These are phyloP conservation scores for Psilocybe cubensis DNA, from an alignment of 768 basidiomycete genomes.

Conservation along the genomic window DNA sequence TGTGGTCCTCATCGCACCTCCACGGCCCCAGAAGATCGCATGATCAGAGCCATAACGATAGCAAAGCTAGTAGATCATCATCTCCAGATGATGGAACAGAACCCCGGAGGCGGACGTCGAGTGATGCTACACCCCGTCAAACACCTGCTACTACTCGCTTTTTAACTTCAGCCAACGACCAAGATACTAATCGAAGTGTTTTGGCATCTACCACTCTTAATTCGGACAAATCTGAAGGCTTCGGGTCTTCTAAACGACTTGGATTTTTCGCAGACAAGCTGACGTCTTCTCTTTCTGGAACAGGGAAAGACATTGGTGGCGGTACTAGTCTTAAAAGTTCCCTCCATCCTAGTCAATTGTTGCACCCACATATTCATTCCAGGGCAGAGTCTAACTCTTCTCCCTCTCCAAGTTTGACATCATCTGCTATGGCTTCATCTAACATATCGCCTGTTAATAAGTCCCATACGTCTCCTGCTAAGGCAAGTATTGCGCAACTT, in stretches of 20 bases:
- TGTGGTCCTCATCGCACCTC: constrained; percentile 35
- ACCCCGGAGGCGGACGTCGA: constrained; percentile 45
- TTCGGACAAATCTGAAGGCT: constrained; percentile 29
- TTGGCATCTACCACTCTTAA: constrained; percentile 22
- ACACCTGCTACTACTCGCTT: constrained; percentile 43
- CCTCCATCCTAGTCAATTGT: constrained; percentile 35
- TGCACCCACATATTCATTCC: constrained; percentile 43
- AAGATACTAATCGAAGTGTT: constrained; percentile 35
- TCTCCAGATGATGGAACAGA: constrained; percentile 38
- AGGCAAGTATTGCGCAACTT: constrained; percentile 31
- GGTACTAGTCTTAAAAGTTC: constrained; percentile 29
- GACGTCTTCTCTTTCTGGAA: constrained; percentile 39
- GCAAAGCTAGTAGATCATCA: constrained; percentile 33
- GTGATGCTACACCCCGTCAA: constrained; percentile 54
- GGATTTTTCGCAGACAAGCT: constrained; percentile 49
- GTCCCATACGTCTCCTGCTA: constrained; percentile 55
- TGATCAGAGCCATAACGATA: constrained; percentile 36
- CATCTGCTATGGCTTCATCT: constrained; percentile 39
- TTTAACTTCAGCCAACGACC: constrained; percentile 31
- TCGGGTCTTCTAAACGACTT: constrained; percentile 40
- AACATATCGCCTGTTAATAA: constrained; percentile 35
- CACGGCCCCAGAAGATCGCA: constrained; percentile 41
- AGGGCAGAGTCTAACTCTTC: constrained; percentile 36
- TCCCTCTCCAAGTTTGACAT: constrained; percentile 24
- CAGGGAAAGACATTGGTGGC: constrained; percentile 27